Base-by-base conservation (phyloP, 768 basidiomycete genomes). In the Arthromyces matolae region DNA sequence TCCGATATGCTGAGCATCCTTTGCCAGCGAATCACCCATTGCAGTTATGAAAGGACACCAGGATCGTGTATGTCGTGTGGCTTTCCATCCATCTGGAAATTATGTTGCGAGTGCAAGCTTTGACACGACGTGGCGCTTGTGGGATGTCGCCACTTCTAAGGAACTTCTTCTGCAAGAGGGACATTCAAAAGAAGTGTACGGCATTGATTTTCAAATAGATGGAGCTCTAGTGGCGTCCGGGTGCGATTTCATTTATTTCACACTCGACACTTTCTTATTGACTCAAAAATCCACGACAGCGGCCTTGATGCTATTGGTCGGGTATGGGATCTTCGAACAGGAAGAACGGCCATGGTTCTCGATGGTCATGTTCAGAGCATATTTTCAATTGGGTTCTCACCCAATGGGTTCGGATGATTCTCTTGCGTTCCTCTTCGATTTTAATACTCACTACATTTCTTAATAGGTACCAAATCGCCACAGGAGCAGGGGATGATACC, bases 301-400 rank as follows among this genome's bases (percentile, higher is more conserved):
- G 96, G 96, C 18, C 78, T 98, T 19, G 96, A 99, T 60, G 94
- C 93, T 2, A 93, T 98, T 59, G 96, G 93, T 1, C 84, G 96
- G 25, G 88, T 98, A 4, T 99, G 96, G 96, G 96, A 99, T 67
- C 64, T 95, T 16, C 81, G 96, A 38, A 94, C 93, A 12, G 96
- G 96, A 6, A 76, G 90, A 59, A 97, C 95, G 1, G 93, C 93
- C 0, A 96, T 97, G 93, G 93, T 98, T 3, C 80, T 99, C 28
- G 95, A 98, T 54, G 96, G 96, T 1, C 96, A 99, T 54, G 87
- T 94, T 2, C 85, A 95, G 66, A 86, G 90, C 52, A 93, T 99
- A 53, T 86, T 91, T 51, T 74, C 89, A 4, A 86, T 94, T 53
- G 86, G 83, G 46, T 99, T 98, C 68, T 93, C 93, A 24, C 94